These are phyloP conservation scores for Rhododendron ferrugineum DNA, from an alignment of 148 eudicot species.

Conservation along the genomic window DNA sequence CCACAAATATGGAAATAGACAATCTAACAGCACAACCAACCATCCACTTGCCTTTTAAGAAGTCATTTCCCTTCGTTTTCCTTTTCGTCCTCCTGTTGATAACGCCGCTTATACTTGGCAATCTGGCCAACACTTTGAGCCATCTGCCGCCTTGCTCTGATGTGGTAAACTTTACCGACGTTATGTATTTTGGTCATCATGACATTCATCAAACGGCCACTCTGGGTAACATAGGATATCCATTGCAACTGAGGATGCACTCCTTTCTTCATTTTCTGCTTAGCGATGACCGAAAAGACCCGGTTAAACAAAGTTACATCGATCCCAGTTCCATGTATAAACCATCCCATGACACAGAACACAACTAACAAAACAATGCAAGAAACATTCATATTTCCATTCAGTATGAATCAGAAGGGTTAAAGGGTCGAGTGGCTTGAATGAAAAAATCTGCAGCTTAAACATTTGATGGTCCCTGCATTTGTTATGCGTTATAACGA, in stretches of 20 bases:
- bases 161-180: conserved; percentile 77
- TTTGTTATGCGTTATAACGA: too few relatives aligned
- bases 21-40: neutral
- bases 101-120: conserved; percentile 22
- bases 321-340: conserved; percentile 5
- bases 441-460: too few relatives aligned
- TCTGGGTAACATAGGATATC: conserved; percentile 62
- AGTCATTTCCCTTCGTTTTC: neutral
- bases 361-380: too few relatives aligned
- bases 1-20: neutral
- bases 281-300: neutral
- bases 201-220: conserved; percentile 44
- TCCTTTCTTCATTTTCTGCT: conserved; percentile 54
- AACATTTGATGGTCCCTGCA: too few relatives aligned
- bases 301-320: conserved; percentile 17
- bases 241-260: conserved; percentile 76
- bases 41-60: neutral
- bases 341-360: neutral
- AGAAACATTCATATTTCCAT: neutral
- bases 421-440: neutral
- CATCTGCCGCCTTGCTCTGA: conserved; percentile 74
- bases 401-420: neutral
- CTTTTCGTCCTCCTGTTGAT: neutral
- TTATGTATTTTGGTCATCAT: conserved; percentile 83
- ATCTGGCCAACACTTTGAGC: conserved; percentile 70